These are phyloP conservation scores for Parafenestella ontariensis DNA, from an alignment of 2,329 filamentous ascomycete genomes.

Conservation along the genomic window DNA sequence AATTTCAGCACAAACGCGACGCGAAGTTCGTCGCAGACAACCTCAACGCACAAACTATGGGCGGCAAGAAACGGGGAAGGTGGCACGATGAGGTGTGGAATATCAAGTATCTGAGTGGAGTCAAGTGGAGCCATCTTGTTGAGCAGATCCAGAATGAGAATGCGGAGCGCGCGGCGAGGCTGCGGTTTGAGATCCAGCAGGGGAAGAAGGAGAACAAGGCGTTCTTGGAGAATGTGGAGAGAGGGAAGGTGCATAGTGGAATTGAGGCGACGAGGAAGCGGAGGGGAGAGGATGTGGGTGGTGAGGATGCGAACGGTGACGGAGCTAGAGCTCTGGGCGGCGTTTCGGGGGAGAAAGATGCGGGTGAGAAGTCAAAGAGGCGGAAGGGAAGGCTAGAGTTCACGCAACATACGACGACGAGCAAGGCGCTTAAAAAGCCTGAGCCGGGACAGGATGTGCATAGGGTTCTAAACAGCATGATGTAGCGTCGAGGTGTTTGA, in stretches of 20 bases:
- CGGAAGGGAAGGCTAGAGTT: conserved; percentile 60
- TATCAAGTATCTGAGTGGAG: conserved; percentile 79
- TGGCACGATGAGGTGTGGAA: conserved; percentile 91
- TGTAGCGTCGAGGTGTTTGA: conserved; percentile 27
- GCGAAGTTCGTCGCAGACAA: conserved; percentile 79
- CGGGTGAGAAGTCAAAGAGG: conserved; percentile 33
- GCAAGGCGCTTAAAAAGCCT: conserved; percentile 41
- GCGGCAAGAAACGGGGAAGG: conserved; percentile 82
- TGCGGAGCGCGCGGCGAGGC: conserved; percentile 75
- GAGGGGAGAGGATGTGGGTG: conserved; percentile 51
- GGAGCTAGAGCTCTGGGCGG: conserved; percentile 17
- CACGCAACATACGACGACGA: conserved; percentile 67
- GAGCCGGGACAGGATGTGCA: conserved; percentile 41
- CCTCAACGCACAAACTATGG: conserved; percentile 78
- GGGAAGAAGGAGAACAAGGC: conserved; percentile 80
- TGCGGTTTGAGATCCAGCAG: conserved; percentile 79
- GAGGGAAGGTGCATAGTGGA: conserved; percentile 73
- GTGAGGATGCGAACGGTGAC: conserved; percentile 20
- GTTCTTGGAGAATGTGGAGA: conserved; percentile 80
- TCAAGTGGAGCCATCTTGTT: conserved; percentile 77
- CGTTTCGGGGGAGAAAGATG: conserved; percentile 35
- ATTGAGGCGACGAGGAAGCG: conserved; percentile 66
- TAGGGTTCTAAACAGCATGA: conserved; percentile 48
- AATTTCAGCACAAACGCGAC: conserved; percentile 77
- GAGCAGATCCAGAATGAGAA: conserved; percentile 84